Evolutionary conservation across 2,329 filamentous ascomycete species (phyloP).

Genomic region (Cordyceps tenuipes): DNA sequence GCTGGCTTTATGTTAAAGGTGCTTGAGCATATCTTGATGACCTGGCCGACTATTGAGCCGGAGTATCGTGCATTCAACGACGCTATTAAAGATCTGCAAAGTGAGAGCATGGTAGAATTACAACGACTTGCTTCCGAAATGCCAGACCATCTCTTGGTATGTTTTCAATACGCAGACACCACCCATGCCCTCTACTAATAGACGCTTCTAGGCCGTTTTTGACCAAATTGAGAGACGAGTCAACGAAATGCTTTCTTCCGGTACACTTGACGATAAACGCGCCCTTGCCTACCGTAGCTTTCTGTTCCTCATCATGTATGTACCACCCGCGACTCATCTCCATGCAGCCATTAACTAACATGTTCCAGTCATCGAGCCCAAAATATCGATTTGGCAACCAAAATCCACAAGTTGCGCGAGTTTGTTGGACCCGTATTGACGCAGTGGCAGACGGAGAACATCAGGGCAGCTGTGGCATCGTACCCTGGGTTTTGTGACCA

Average conservation of each 20-base stretch:
- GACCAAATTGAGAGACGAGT: constrained; percentile 78
- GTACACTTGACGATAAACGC: constrained; percentile 70
- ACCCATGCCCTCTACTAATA: constrained; percentile 16
- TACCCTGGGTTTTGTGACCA: constrained; percentile 74
- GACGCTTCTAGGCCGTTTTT: constrained; percentile 58
- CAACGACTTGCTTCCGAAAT: constrained; percentile 85
- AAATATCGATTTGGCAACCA: constrained; percentile 61
- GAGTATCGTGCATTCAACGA: constrained; percentile 71
- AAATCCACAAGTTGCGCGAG: constrained; percentile 61
- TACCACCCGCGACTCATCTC: constrained; percentile 1
- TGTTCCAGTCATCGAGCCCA: constrained; percentile 64
- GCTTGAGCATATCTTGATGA: constrained; percentile 82
- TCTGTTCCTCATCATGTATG: constrained; percentile 81
- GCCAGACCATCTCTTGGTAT: constrained; percentile 76
- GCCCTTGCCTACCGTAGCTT: constrained; percentile 83
- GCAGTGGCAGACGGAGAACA: constrained; percentile 66
- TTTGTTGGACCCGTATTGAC: constrained; percentile 78
- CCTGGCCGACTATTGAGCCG: constrained; percentile 64
- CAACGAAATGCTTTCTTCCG: constrained; percentile 66
- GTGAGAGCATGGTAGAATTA: constrained; percentile 76
- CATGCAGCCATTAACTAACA: constrained; percentile 13
- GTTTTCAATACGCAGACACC: constrained; percentile 15
- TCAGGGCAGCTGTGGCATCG: constrained; percentile 61
- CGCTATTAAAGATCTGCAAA: constrained; percentile 80
- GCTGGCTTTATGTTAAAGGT: constrained; percentile 79